Evolutionary conservation across 768 basidiomycete genomes (phyloP), one percentile per base, ranked within the genome.

Genomic region (Termitomyces titanicus): DNA sequence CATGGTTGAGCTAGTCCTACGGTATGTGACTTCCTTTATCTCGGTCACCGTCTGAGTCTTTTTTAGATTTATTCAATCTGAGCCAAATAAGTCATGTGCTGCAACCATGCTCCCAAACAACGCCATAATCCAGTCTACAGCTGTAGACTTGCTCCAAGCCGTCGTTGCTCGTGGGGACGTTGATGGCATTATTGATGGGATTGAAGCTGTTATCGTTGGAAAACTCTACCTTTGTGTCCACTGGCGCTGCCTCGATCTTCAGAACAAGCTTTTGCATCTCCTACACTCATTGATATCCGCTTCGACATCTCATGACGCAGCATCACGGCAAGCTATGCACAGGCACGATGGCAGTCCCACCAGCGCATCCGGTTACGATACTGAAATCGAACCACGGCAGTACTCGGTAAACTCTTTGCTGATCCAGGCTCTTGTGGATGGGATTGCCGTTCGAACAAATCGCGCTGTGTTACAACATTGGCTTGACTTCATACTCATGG

Each of bases 401-500:
- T 82, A 86, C 61, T 71, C 80, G 10, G 69, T 89, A 47, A 90
- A 88, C 63, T 81, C 89, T 0, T 79, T 93, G 40, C 70, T 97
- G 25, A 79, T 88, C 0, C 89, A 89, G 61, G 85, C 88, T 0
- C 74, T 98, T 20, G 75, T 88, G 17, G 92, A 96, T 64, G 96
- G 92, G 3, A 83, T 98, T 45, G 74, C 85, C 11, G 68, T 75
- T 5, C 72, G 78, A 10, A 70, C 79, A 29, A 97, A 96, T 70
- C 83, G 86, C 27, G 79, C 92, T 1, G 80, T 96, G 24, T 69
- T 96, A 29, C 95, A 97, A 64, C 92, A 97, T 63, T 98, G 96
- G 96, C 78, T 98, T 25, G 96, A 98, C 67, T 98, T 99, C 67
- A 79, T 98, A 56, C 79, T 96, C 51, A 91, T 92, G 85, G 91